phyloP scores from a whole-genome alignment of 1,284 basidiomycete genomes.

The Cutaneotrichosporon cutaneum region DNA sequence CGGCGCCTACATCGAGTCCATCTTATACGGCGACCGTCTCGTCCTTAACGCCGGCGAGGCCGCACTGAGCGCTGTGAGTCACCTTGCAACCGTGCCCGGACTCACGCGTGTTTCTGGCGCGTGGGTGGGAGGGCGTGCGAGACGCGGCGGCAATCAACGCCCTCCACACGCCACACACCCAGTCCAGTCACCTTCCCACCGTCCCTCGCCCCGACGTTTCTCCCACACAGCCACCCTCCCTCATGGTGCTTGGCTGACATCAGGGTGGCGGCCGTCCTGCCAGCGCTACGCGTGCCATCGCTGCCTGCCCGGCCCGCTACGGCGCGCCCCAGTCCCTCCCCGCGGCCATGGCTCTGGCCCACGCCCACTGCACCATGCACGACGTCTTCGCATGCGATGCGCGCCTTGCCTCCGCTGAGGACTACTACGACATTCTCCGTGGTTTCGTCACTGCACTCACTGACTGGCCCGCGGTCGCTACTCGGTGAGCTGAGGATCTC shows the following conservation, averaged over 20 bases:
- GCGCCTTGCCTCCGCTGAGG: constrained; percentile 7
- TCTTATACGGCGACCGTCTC: constrained; percentile 4
- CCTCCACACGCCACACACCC: background rate
- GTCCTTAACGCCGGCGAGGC: constrained; percentile 4
- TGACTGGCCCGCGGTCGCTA: constrained; percentile 7
- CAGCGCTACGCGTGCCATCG: constrained; percentile 8
- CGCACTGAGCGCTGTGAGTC: constrained; percentile 9
- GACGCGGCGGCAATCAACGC: background rate
- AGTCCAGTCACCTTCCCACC: background rate
- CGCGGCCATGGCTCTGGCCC: constrained; percentile 15
- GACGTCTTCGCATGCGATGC: constrained; percentile 18
- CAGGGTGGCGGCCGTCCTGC: constrained; percentile 10
- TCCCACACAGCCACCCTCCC: background rate
- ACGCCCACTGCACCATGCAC: constrained; percentile 17
- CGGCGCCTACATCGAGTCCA: constrained; percentile 2
- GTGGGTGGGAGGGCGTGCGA: background rate
- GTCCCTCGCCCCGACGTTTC: background rate
- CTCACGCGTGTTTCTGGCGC: background rate
- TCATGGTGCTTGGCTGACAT: background rate
- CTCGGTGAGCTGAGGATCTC: background rate
- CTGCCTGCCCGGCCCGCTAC: constrained; percentile 8
- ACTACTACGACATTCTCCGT: constrained; percentile 13
- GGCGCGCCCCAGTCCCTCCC: background rate
- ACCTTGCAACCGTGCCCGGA: background rate
- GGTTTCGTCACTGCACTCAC: constrained; percentile 10